Percentiles rank a stretch among this genome's conserved stretches.
phyloP scores from a whole-genome alignment of 1,284 basidiomycete genomes.

The Erythrobasidium hasegawianum region DNA sequence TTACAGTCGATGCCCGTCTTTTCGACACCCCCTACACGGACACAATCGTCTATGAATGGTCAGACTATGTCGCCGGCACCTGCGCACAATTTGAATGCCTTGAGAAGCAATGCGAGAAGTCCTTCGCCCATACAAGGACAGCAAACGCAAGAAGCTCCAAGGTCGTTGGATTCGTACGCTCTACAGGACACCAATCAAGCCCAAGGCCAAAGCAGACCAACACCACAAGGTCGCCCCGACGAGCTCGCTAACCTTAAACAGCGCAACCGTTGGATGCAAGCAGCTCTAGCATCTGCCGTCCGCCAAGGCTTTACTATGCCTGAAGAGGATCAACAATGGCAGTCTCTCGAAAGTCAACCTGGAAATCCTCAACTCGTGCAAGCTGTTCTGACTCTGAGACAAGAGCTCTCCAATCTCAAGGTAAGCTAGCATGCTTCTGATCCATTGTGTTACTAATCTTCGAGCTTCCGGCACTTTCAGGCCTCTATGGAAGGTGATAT shows the following conservation, averaged over 20 bases:
- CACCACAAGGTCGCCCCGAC: background rate
- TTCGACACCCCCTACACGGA: conserved; percentile 23
- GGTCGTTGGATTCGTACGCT: conserved; percentile 21
- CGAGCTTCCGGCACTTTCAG: conserved; percentile 51
- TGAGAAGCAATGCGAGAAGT: conserved; percentile 22
- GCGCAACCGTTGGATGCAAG: conserved; percentile 39
- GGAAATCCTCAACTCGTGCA: conserved; percentile 60
- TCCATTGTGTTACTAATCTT: conserved; percentile 25
- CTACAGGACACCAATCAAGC: background rate
- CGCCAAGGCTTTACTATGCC: conserved; percentile 36
- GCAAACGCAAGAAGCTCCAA: background rate
- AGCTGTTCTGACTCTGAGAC: conserved; percentile 77
- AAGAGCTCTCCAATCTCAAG: conserved; percentile 82
- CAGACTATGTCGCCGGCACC: conserved; percentile 11
- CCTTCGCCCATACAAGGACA: conserved; percentile 21
- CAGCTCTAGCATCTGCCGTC: conserved; percentile 40
- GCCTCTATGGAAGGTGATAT: conserved; percentile 69
- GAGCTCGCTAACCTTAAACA: background rate
- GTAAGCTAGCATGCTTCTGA: conserved; percentile 50
- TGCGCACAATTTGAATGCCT: conserved; percentile 9
- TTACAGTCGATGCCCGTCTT: conserved; percentile 10
- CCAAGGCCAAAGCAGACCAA: conserved; percentile 8
- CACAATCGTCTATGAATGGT: conserved; percentile 17
- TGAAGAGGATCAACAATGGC: conserved; percentile 20
- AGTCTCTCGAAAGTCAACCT: conserved; percentile 41